Evolutionary conservation across 345 rosid species (phyloP), one percentile per base, ranked within the genome.

Genomic region (Gossypium ekmanianum): DNA sequence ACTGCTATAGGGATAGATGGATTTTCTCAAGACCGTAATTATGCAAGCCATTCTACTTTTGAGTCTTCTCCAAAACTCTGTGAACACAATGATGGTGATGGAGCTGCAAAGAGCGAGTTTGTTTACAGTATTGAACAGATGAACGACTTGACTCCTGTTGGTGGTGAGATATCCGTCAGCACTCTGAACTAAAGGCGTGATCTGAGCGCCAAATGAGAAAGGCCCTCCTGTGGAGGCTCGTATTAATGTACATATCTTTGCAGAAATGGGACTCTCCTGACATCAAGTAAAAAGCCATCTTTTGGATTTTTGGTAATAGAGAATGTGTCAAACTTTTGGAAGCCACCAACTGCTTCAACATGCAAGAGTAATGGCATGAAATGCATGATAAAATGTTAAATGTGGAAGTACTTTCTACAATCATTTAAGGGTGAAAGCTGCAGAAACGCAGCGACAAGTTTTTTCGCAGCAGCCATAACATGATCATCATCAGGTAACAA

Each of bases 221-320:
- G 26, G 59, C 24, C 73, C n/a, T 18, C 44, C 45, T 27, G 41
- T 34, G 16, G 14, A 14, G 59, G 17, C 61, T 69, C 52, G 22
- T 17, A 10, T 8, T 10, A 17, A 1, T 69, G 45, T 51, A 27
- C 58, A 64, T 14, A 13, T 50, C 17, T 45, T 69, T 69, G 58
- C 73, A 16, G 59, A 27, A 69, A 69, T 54, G 63, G 7, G 22
- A 24, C 9, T 22, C 26, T 11, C 22, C 2, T 50, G 76, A 26
- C 24, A 44, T 45, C 45, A 50, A 57, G 20, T 39, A 57, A 24
- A 6, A 18, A 16, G 67, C 68, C 44, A 73, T 61, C 55, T 61
- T 72, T 73, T 61, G 43, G 68, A 61, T 24, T 10, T 73, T 17
- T 73, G 68, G 57, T 59, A 24, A 45, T 41, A 45, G 56, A 73